These are phyloP conservation scores for Viola odorata DNA, from an alignment of 345 rosid species.

Conservation along the genomic window DNA sequence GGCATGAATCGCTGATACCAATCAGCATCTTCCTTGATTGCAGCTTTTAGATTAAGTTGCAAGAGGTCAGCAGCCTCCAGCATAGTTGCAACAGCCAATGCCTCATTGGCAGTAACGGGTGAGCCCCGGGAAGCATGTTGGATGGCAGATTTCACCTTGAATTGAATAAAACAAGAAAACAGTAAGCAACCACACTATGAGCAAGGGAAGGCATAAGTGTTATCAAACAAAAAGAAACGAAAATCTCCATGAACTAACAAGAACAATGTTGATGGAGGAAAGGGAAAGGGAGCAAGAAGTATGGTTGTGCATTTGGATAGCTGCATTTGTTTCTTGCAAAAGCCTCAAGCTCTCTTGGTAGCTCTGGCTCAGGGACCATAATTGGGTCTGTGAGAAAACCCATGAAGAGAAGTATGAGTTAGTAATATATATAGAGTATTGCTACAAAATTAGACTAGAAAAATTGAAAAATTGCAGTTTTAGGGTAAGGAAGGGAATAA, in stretches of 20 bases:
- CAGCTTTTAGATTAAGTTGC: slow-evolving; percentile 66
- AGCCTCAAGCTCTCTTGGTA: slow-evolving; percentile 66
- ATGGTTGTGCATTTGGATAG: slow-evolving; percentile 62
- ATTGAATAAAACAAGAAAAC: neutral
- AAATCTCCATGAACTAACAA: slow-evolving; percentile 24
- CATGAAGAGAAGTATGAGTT: neutral
- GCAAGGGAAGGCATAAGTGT: neutral
- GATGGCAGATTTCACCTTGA: slow-evolving; percentile 56
- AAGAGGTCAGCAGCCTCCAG: slow-evolving; percentile 48
- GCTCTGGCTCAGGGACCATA: slow-evolving; percentile 54
- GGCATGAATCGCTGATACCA: slow-evolving; percentile 73
- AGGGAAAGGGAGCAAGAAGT: slow-evolving; percentile 66
- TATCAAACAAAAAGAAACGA: neutral
- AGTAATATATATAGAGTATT: no score
- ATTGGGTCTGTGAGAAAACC: slow-evolving; percentile 33
- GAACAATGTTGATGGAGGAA: slow-evolving; percentile 38
- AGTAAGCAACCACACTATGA: slow-evolving; percentile 6
- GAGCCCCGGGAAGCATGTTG: slow-evolving; percentile 37
- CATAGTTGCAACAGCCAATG: slow-evolving; percentile 54
- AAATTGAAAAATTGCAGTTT: neutral
- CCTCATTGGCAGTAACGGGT: slow-evolving; percentile 50
- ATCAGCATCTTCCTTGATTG: slow-evolving; percentile 62
- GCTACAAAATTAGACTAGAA: neutral
- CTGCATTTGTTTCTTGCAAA: slow-evolving; percentile 75
- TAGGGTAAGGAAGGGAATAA: neutral